Evolutionary conservation across 306 rosid genomes (phyloP).

Genomic region (Coriaria nepalensis): DNA sequence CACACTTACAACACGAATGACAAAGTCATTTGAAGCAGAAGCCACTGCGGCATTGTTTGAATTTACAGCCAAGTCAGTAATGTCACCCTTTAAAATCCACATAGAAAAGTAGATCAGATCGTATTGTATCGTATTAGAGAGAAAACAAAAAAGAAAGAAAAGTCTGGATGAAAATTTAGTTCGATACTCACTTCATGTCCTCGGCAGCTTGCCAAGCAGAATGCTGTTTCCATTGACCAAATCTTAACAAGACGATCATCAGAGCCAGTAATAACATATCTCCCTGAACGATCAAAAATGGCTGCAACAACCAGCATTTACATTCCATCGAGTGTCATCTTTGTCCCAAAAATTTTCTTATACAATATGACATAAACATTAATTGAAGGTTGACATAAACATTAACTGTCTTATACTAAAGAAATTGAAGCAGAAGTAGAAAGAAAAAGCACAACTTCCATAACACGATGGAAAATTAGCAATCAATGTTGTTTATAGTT

Average conservation of each 20-base stretch:
- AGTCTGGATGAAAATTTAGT: slow-evolving; percentile 9
- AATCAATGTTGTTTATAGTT: no score
- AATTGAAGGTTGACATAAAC: no score
- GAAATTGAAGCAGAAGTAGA: background rate
- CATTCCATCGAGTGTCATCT: no score
- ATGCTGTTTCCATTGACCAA: slow-evolving; percentile 96
- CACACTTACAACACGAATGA: slow-evolving; percentile 86
- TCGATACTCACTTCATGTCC: slow-evolving; percentile 70
- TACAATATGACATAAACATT: no score
- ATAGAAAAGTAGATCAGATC: no score
- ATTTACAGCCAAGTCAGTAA: slow-evolving; percentile 67
- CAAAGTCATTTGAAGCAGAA: slow-evolving; percentile 83
- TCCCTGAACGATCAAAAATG: slow-evolving; percentile 78
- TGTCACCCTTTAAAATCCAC: slow-evolving; percentile 74
- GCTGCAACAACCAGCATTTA: slow-evolving; percentile 42
- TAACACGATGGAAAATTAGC: no score
- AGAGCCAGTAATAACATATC: slow-evolving; percentile 83
- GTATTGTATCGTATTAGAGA: slow-evolving; percentile 15
- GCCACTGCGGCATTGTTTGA: slow-evolving; percentile 80
- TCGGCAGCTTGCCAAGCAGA: slow-evolving; percentile 81
- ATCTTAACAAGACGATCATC: slow-evolving; percentile 93
- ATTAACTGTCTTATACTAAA: background rate
- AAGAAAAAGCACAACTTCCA: no score
- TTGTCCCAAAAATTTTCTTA: no score
- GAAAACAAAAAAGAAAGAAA: slow-evolving; percentile 1